Evolutionary conservation across 2,329 filamentous ascomycete species (phyloP).

Genomic region (Ophiognomonia clavigignenti-juglandacearum): DNA sequence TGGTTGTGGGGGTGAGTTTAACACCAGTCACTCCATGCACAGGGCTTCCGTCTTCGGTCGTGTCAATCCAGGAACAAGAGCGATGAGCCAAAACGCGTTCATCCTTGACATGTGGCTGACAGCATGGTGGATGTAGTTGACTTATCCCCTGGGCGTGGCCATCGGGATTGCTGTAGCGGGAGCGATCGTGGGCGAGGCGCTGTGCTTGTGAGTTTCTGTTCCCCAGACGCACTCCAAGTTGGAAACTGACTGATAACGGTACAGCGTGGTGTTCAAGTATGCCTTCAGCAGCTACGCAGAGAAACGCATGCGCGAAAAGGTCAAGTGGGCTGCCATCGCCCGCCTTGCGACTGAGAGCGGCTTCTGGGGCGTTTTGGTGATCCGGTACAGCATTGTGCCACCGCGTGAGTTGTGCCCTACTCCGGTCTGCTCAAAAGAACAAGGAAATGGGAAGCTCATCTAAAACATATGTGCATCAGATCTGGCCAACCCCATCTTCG

Average conservation of each 20-base stretch:
- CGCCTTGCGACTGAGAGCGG: conserved; percentile 32
- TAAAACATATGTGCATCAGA: no score
- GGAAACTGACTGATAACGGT: no score
- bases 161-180: neutral
- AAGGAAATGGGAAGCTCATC: no score
- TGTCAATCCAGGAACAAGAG: no score
- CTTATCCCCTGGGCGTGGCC: neutral
- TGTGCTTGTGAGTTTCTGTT: neutral
- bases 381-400: conserved; percentile 34
- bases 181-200: neutral
- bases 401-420: conserved; percentile 18
- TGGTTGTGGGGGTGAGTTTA: neutral
- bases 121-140: neutral
- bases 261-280: neutral
- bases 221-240: neutral
- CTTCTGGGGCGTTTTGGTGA: conserved; percentile 34
- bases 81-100: no score
- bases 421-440: no score
- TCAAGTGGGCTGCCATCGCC: conserved; percentile 21
- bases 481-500: conserved; percentile 36
- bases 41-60: neutral
- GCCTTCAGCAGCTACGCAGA: neutral
- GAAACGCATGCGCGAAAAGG: neutral
- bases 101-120: no score
- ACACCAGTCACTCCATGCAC: neutral